Base-by-base conservation (phyloP, 768 basidiomycete species). In the Scleroderma citrinum region DNA sequence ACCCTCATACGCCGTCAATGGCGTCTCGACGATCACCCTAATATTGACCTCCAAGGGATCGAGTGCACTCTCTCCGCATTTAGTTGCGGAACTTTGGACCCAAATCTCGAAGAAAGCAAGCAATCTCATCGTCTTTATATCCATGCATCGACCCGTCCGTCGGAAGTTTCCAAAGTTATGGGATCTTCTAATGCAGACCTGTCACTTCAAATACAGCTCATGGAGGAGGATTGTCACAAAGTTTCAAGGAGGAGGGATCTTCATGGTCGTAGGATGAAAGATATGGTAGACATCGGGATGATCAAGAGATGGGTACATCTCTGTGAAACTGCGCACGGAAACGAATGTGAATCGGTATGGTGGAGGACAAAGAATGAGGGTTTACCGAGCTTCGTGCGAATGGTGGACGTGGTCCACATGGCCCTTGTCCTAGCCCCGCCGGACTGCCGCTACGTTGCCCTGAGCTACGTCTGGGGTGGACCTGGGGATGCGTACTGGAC, bases 381-480 rank as follows among this genome's bases (percentile, higher is more conserved):
- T 40, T 21, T 50, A 13, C 50, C 50, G 1, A n/a, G 13, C n/a
- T 42, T 17, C 17, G 29, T 50, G 13, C 37, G 48, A 24, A 35
- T 51, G 38, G 13, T 51, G 17, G 50, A 50, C 5, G 48, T 36
- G 16, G 26, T 26, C 13, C 26, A 31, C 7, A 50, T 51, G 50
- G 13, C 37, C 12, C 11, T 51, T 3, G 37, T 51, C 40, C 48
- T 26, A 5, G 47, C 39, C 12, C 23, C 32, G 2, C 48, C 19
- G 24, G 30, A n/a, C 19, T 51, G 48, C 34, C 19, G 48, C 24
- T 50, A 42, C 40, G 16, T 50, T 5, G 36, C 49, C 26, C 49
- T 50, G 8, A 50, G 49, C 47, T 50, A 50, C 16, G 19, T 50
- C 11, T 50, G 49, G 47, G 49, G 49, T 37, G 20, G 29, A n/a